Base-by-base conservation (phyloP, 345 rosid genomes). In the Murraya koenigii region DNA sequence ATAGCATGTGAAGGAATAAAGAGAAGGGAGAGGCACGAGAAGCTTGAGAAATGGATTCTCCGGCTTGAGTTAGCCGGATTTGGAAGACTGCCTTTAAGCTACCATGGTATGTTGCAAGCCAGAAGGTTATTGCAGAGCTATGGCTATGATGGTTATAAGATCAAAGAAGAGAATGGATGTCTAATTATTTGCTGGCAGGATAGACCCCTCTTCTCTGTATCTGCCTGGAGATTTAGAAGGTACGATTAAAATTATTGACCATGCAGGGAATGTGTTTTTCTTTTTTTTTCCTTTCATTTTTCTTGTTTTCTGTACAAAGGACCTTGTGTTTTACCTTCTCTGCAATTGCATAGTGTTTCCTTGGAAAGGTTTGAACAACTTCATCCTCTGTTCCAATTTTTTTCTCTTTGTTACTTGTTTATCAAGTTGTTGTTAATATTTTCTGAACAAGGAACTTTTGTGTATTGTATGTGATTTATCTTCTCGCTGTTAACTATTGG, bases 11-110 rank as follows among this genome's bases (percentile, higher is more conserved):
- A 91, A 75, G 96, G 96, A 30, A 39, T 52, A 1, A 86, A 91
- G 68, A 86, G 96, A 72, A 91, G 77, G 79, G 90, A 87, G 78
- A 91, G 96, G 77, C 96, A 89, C 54, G 96, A 91, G 76, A 89
- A 88, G 80, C 85, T 91, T 22, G 96, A 89, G 75, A 89, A 87
- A 75, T 91, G 96, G 96, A 80, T 85, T 66, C 69, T 85, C 58
- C 81, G 96, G 82, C 86, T 91, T 3, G 96, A 89, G 64, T 60
- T 87, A 69, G 87, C 91, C 1, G 91, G 96, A 49, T 91, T 91
- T 23, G 88, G 87, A 33, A 84, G 76, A 79, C 88, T 88, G 68
- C 88, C 90, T 49, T 82, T 92, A 78, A 89, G 96, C 80, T 88
- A 85, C 84, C 83, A 89, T 64, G 94, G 89, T 1, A 85, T 84